Conservation (phyloP, 331 rosid genomes). For the Acacia pycnantha region DNA sequence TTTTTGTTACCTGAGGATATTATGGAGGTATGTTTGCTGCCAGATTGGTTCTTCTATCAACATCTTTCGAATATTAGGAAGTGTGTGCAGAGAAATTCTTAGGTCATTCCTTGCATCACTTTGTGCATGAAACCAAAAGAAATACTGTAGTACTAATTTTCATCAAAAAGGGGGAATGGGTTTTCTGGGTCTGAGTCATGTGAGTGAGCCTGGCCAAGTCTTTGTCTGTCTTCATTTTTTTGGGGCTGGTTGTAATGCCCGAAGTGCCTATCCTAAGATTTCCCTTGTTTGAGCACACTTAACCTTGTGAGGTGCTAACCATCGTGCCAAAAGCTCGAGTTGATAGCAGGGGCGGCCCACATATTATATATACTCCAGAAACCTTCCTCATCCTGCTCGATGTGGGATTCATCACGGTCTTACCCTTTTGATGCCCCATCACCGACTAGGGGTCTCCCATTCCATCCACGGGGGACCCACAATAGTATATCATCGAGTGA, state of each 20-base stretch:
- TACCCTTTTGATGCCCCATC: too few relatives aligned
- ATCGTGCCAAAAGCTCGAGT: too few relatives aligned
- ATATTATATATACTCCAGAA: too few relatives aligned
- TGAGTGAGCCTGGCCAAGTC: background rate
- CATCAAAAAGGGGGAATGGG: background rate
- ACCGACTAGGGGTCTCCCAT: too few relatives aligned
- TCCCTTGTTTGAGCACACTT: too few relatives aligned
- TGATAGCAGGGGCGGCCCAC: too few relatives aligned
- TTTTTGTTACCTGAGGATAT: slow-evolving; percentile 87
- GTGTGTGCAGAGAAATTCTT: background rate
- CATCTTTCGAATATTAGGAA: background rate
- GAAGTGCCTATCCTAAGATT: too few relatives aligned
- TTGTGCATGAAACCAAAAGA: background rate
- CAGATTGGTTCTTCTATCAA: background rate
- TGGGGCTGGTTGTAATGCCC: background rate
- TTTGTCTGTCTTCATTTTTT: background rate
- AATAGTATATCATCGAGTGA: too few relatives aligned
- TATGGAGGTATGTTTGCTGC: slow-evolving; percentile 61
- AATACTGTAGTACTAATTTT: background rate
- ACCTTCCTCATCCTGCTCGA: too few relatives aligned
- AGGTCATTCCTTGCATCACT: background rate
- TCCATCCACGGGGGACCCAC: too few relatives aligned
- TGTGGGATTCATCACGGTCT: too few relatives aligned
- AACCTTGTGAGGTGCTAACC: too few relatives aligned
- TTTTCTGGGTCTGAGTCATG: background rate